Evolutionary conservation across 257 asterid species (phyloP).

Genomic region (Jaltomata sinuosa): DNA sequence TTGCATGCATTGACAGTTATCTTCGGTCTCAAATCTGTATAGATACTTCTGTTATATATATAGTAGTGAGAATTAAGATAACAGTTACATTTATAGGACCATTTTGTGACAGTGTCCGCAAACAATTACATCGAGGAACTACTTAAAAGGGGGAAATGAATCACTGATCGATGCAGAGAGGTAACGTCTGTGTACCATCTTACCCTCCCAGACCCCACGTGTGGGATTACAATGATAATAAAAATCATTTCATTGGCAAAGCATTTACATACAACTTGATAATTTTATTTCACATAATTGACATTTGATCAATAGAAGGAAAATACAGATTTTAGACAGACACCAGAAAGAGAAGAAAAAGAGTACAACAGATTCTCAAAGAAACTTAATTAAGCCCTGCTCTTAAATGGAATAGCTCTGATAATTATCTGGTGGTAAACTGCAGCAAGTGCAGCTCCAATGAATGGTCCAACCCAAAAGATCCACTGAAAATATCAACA

Average conservation of each 20-base stretch:
- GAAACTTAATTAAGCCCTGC: conserved; percentile 25
- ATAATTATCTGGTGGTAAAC: conserved; percentile 45
- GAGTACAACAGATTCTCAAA: not conserved
- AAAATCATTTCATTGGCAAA: not conserved
- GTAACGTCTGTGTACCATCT: too few relatives aligned
- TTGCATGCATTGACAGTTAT: too few relatives aligned
- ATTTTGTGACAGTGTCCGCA: too few relatives aligned
- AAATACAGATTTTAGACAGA: not conserved
- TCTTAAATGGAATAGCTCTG: conserved; percentile 61
- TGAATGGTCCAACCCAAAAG: conserved; percentile 64
- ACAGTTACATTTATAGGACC: too few relatives aligned
- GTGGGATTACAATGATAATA: too few relatives aligned
- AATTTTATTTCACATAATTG: not conserved
- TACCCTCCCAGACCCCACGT: too few relatives aligned
- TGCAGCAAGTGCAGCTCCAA: conserved; percentile 59
- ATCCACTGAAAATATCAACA: conserved; percentile 34
- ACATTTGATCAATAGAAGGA: not conserved
- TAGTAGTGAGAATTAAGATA: too few relatives aligned
- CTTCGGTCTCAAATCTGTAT: too few relatives aligned
- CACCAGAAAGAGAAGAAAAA: not conserved
- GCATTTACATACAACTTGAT: conserved; percentile 1
- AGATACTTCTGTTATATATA: too few relatives aligned
- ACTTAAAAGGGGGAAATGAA: too few relatives aligned
- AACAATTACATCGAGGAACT: too few relatives aligned
- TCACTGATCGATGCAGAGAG: too few relatives aligned